These are phyloP conservation scores for Fusarium falciforme DNA, from an alignment of 2,329 filamentous ascomycete species.

Conservation along the genomic window DNA sequence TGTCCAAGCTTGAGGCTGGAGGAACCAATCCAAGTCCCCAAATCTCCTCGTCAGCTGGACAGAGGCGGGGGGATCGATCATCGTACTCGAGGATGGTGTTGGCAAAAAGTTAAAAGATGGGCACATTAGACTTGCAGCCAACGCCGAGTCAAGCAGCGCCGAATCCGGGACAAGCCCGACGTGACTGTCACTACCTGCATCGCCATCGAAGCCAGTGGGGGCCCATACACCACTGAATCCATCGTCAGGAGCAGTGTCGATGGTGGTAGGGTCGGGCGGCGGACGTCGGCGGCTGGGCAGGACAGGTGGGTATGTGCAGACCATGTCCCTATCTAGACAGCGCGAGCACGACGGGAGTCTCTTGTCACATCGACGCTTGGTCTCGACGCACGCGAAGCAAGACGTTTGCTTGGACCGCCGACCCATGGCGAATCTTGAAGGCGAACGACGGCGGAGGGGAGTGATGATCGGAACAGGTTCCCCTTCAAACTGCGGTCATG, in stretches of 20 bases:
- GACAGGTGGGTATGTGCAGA: background rate
- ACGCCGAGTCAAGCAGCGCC: background rate
- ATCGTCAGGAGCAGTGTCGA: background rate
- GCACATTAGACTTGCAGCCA: background rate
- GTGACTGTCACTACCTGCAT: background rate
- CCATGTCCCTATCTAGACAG: background rate
- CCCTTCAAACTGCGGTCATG: background rate
- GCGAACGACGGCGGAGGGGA: background rate
- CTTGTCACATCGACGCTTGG: background rate
- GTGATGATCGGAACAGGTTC: background rate
- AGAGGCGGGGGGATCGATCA: background rate
- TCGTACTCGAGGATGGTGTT: background rate
- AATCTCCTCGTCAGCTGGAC: background rate
- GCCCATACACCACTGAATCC: background rate
- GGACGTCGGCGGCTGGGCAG: background rate
- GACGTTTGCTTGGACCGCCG: background rate
- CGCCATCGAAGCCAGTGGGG: background rate
- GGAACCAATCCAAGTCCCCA: background rate
- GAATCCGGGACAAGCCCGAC: background rate
- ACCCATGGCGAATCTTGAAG: background rate
- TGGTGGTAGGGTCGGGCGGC: background rate
- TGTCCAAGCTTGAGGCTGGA: background rate
- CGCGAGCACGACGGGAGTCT: background rate
- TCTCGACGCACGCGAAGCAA: background rate
- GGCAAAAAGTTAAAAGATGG: background rate